These are phyloP conservation scores for Esteya vermicola DNA, from an alignment of 2,329 filamentous ascomycete species.

Conservation along the genomic window DNA sequence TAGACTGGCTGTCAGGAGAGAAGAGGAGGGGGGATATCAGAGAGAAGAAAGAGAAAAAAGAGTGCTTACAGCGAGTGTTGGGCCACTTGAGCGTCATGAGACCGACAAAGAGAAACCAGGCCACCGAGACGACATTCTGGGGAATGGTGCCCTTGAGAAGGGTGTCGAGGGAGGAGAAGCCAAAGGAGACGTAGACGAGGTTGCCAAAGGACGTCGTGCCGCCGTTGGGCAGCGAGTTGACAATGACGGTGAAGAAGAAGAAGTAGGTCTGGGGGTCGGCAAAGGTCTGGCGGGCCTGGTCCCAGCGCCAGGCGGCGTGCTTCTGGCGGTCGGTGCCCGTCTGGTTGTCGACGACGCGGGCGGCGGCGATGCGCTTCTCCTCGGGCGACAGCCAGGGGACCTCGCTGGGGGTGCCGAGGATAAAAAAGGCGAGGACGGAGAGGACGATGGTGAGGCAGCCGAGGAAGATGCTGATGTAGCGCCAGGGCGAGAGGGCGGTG, in stretches of 20 bases:
- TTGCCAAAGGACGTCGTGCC: slow-evolving; percentile 17
- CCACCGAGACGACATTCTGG: slow-evolving; percentile 17
- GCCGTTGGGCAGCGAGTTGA: slow-evolving; percentile 16
- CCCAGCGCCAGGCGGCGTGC: slow-evolving; percentile 19
- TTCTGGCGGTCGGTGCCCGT: slow-evolving; percentile 24
- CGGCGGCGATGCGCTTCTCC: slow-evolving; percentile 22
- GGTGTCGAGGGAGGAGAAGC: slow-evolving; percentile 18
- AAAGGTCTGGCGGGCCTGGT: slow-evolving; percentile 16
- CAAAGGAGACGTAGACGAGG: slow-evolving; percentile 21
- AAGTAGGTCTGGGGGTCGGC: slow-evolving; percentile 16
- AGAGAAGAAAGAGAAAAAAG: no score
- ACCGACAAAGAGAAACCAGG: slow-evolving; percentile 21
- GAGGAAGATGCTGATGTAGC: slow-evolving; percentile 8
- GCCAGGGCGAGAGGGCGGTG: slow-evolving; percentile 14
- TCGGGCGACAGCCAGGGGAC: slow-evolving; percentile 19
- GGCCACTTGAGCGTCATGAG: slow-evolving; percentile 12
- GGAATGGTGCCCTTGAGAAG: slow-evolving; percentile 18
- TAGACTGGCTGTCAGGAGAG: slow-evolving; percentile 5
- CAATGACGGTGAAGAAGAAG: slow-evolving; percentile 20
- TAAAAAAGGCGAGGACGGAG: slow-evolving; percentile 13
- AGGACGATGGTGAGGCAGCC: slow-evolving; percentile 12
- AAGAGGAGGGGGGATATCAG: background rate
- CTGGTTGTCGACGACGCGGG: slow-evolving; percentile 23
- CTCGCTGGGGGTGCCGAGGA: slow-evolving; percentile 19
- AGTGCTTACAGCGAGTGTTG: slow-evolving; percentile 17